phyloP scores from a whole-genome alignment of 2,329 filamentous ascomycete genomes.

The Monascus ruber region DNA sequence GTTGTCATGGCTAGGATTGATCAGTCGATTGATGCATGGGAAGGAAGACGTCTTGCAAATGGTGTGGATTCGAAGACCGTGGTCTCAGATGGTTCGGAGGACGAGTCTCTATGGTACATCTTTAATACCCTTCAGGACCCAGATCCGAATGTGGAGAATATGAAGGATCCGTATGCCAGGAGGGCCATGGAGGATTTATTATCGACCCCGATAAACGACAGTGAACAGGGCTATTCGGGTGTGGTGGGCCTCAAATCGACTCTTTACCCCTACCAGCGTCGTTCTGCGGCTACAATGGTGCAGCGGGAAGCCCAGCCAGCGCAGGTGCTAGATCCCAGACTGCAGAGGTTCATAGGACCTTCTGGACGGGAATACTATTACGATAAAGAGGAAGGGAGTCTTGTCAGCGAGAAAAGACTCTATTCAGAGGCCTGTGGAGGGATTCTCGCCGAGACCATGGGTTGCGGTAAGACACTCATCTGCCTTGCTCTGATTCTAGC shows the following conservation, averaged over 20 bases:
- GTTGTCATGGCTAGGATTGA: slow-evolving; percentile 30
- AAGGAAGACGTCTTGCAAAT: slow-evolving; percentile 12
- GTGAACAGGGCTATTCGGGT: slow-evolving; percentile 7
- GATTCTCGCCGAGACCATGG: slow-evolving; percentile 39
- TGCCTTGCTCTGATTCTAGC: slow-evolving; percentile 67
- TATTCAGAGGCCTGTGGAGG: slow-evolving; percentile 70
- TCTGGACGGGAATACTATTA: slow-evolving; percentile 56
- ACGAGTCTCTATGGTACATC: slow-evolving; percentile 40
- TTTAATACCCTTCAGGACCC: slow-evolving; percentile 39
- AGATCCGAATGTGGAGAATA: slow-evolving; percentile 16
- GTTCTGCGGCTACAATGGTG: slow-evolving; percentile 73
- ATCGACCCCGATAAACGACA: slow-evolving; percentile 6
- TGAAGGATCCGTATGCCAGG: slow-evolving; percentile 21
- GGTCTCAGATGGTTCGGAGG: slow-evolving; percentile 13
- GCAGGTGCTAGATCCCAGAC: slow-evolving; percentile 59
- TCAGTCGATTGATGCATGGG: slow-evolving; percentile 27
- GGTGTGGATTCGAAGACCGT: slow-evolving; percentile 2
- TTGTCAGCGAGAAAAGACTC: slow-evolving; percentile 54
- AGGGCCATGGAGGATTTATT: slow-evolving; percentile 28
- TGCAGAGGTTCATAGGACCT: slow-evolving; percentile 51
- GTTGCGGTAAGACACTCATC: slow-evolving; percentile 74
- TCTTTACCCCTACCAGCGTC: slow-evolving; percentile 68
- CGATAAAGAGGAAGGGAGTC: slow-evolving; percentile 50
- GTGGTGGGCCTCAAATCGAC: slow-evolving; percentile 39
- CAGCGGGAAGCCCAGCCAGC: slow-evolving; percentile 61